Conservation (phyloP, 2,329 filamentous ascomycete species). For the Colletotrichum cereale region DNA sequence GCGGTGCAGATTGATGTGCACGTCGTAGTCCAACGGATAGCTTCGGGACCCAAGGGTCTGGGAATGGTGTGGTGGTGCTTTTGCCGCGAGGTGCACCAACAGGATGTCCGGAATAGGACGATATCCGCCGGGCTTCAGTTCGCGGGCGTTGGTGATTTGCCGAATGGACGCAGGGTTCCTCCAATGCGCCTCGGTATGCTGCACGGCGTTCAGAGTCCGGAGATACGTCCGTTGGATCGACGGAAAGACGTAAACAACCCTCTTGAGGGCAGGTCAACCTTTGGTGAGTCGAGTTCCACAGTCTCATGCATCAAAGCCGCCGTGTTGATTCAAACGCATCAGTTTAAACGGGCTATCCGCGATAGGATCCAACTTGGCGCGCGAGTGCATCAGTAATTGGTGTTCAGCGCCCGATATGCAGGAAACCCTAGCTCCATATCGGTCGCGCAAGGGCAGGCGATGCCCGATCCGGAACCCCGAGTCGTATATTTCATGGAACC, state of each 20-base stretch:
- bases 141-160: conserved; percentile 28
- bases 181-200: conserved; percentile 29
- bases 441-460: conserved; percentile 9
- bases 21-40: conserved; percentile 8
- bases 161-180: conserved; percentile 16
- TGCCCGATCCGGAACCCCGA: conserved; percentile 7
- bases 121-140: conserved; percentile 25
- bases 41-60: conserved; percentile 28
- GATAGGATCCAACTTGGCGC: conserved; percentile 21
- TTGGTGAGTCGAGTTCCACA: neutral
- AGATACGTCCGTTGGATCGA: conserved; percentile 12
- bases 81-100: conserved; percentile 39
- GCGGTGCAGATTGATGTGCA: neutral
- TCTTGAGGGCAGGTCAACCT: neutral
- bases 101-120: conserved; percentile 30
- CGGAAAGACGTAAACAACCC: conserved; percentile 10
- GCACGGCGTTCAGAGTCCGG: conserved; percentile 20
- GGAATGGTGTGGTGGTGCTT: conserved; percentile 25
- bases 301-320: neutral
- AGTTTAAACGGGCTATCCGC: conserved; percentile 18
- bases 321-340: neutral
- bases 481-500: conserved; percentile 5
- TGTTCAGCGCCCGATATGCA: conserved; percentile 5
- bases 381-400: conserved; percentile 13
- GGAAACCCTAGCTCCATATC: neutral